Evolutionary conservation across 2,329 filamentous ascomycete genomes (phyloP), one percentile per base, ranked within the genome.

Genomic region (Epichloe scottii): DNA sequence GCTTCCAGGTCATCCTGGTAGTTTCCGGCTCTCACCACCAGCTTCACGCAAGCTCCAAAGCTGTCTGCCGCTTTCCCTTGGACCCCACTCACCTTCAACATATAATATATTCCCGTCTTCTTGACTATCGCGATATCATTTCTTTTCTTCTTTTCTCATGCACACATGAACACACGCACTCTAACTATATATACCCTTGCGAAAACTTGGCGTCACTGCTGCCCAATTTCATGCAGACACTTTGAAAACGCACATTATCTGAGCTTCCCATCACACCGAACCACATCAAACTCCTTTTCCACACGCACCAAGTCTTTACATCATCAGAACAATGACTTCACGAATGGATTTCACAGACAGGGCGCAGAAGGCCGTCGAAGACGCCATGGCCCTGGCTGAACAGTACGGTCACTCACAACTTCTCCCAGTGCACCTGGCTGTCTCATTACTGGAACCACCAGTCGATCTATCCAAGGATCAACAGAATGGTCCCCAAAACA

Each of bases 331-430:
- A 58, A 88, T 89, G 85, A 79, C 78, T 68, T 79, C 82, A 49
- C 80, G 83, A 62, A 88, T 90, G 83, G 85, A 94, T 66, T 96
- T 96, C 67, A 98, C 93, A 58, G 91, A 97, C 71, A 77, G 87
- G 71, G 93, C 88, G 58, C 87, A 90, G 66, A 88, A 91, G 73
- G 87, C 91, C 62, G 77, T 98, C 65, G 81, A 87, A 62, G 89
- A 96, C 67, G 87, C 90, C 67, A 90, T 93, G 76, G 76, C 79
- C 54, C 77, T 97, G 61, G 89, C 91, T 58, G 83, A 89, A 68
- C 85, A 93, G 72, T 95, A 97, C 66, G 81, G 82, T 39, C 93
- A 98, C 72, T 84, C 89, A 40, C 91, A 98, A 68, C 81, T 97
- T 54, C 77, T 90, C 50, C 93, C 93, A 15, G 71, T 97, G 54